Conservation (phyloP, 1,139 yeast genomes). For the Debaryomyces robertsiae region DNA sequence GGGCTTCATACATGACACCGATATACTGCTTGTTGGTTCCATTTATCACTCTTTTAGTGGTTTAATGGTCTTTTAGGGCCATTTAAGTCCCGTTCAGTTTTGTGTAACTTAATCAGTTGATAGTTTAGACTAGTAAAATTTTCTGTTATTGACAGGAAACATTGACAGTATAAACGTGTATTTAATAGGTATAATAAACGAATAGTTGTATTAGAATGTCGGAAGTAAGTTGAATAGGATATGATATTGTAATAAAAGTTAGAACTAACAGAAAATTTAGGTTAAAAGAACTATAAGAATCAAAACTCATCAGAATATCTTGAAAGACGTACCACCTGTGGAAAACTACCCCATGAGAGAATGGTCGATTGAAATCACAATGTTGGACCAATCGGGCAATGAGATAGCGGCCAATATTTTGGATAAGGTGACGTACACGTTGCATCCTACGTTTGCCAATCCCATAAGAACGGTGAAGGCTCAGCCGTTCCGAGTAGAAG, state of each 20-base stretch:
- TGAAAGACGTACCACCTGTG: constrained; percentile 83
- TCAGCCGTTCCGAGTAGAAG: constrained; percentile 87
- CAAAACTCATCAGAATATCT: constrained; percentile 81
- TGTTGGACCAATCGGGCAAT: constrained; percentile 79
- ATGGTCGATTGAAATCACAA: constrained; percentile 79
- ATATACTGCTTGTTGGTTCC: constrained; percentile 5
- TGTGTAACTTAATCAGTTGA: constrained; percentile 8
- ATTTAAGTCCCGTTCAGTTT: constrained; percentile 4
- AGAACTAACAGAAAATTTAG: constrained; percentile 25
- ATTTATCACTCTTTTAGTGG: neutral
- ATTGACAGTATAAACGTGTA: constrained; percentile 9
- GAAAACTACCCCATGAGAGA: constrained; percentile 95
- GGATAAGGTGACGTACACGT: constrained; percentile 88
- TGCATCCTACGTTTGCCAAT: constrained; percentile 93
- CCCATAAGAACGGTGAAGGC: constrained; percentile 81
- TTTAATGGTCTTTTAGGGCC: neutral
- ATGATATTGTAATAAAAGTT: neutral
- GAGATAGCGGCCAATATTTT: constrained; percentile 86
- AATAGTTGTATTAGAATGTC: constrained; percentile 12
- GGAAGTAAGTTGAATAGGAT: constrained; percentile 13
- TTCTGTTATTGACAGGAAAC: constrained; percentile 4
- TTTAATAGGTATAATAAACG: constrained; percentile 7
- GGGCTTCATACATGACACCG: constrained; percentile 1
- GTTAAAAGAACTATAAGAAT: constrained; percentile 88
- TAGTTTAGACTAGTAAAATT: constrained; percentile 6